phyloP scores from a whole-genome alignment of 805 yeast species.

The Ogataea nitratoaversa region DNA sequence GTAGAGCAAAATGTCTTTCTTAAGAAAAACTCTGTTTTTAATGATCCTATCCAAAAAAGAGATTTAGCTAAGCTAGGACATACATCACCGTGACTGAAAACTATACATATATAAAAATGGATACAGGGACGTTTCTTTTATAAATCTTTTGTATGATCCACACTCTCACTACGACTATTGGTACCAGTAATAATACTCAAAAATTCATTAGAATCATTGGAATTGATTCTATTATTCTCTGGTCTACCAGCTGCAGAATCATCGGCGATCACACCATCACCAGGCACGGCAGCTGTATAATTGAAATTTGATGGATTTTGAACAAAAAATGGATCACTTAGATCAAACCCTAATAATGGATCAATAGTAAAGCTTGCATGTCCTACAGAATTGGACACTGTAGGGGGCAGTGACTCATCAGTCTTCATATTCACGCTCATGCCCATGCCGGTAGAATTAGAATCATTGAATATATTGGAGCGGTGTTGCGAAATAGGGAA shows the following conservation, averaged over 20 bases:
- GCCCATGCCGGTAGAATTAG: background rate
- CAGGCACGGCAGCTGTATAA: slow-evolving; percentile 20
- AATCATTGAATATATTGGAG: background rate
- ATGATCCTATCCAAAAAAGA: no score
- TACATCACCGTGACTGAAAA: no score
- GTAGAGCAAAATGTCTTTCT: no score
- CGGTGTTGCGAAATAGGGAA: slow-evolving; percentile 17
- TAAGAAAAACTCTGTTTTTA: no score
- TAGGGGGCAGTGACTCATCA: background rate
- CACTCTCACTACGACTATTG: slow-evolving; percentile 11
- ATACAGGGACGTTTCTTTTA: background rate
- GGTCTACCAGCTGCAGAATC: slow-evolving; percentile 7
- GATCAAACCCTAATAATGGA: slow-evolving; percentile 36
- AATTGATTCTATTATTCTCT: slow-evolving; percentile 12
- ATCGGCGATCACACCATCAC: background rate
- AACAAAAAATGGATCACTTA: slow-evolving; percentile 49
- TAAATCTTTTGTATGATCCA: background rate
- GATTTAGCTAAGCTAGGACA: no score
- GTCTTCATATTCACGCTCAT: background rate
- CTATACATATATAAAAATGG: no score
- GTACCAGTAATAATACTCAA: slow-evolving; percentile 8
- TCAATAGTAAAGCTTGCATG: slow-evolving; percentile 24
- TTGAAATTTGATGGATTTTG: slow-evolving; percentile 46
- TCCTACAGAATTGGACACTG: no score
- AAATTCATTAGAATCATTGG: slow-evolving; percentile 19